Evolutionary conservation across 148 eudicot species (phyloP), one percentile per base, ranked within the genome.

Genomic region (Chenopodium berlandieri): DNA sequence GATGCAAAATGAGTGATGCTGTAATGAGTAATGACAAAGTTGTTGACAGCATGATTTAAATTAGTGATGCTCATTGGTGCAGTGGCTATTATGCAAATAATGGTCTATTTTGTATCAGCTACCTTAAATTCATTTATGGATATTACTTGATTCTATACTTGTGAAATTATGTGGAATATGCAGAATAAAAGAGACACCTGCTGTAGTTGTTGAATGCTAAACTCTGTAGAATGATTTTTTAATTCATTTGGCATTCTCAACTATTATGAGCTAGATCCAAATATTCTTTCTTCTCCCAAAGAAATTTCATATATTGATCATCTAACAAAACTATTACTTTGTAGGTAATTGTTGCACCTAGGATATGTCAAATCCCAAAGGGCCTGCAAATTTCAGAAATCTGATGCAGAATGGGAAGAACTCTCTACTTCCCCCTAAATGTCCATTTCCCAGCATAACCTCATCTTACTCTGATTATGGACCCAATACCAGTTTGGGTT

Each of bases 351-450:
- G 31, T 75, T 60, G 47, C 71, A 69, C 68, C 31, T 77, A 67
- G 73, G 83, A 78, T 70, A 96, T 94, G 98, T 92, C 89, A 73
- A 91, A 87, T 84, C 80, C 92, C 76, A 94, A 95, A 87, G 94
- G 92, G 27, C 88, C 96, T 71, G 84, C 97, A 71, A 94, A 83
- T 76, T 19, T 81, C 12, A 87, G 90, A 86, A 95, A 83, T 77
- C 19, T 85, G 85, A 78, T 88, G 81, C 89, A 87, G 79, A 86
- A 83, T 82, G 97, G 97, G 78, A 96, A 91, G 87, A 85, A 88
- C 83, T 84, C 93, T 64, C 83, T 92, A 73, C 95, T 96, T 77
- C 99, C 99, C 73, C 99, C 99, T 79, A 96, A 92, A 86, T 90
- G 88, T 83, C 99, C 99, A 71, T 94, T 94, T 88, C 97, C 95